phyloP scores from a whole-genome alignment of 2,329 filamentous ascomycete genomes.

The Scedosporium dehoogii region DNA sequence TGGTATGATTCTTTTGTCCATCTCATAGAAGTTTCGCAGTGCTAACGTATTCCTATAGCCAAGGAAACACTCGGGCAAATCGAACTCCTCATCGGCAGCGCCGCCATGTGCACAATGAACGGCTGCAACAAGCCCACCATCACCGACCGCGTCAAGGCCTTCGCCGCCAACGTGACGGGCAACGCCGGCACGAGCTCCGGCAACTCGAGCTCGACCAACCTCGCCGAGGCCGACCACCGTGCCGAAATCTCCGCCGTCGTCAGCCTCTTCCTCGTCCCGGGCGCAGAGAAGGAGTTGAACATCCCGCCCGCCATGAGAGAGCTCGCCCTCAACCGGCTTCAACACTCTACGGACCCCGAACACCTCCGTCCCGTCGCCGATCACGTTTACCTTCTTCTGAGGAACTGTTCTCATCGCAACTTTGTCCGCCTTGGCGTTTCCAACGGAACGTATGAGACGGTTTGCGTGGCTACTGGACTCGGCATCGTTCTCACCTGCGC shows the following conservation, averaged over 20 bases:
- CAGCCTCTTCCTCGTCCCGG: slow-evolving; percentile 28
- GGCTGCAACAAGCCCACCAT: slow-evolving; percentile 9
- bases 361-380: slow-evolving; percentile 32
- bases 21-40: background rate
- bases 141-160: slow-evolving; percentile 14
- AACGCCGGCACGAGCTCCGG: slow-evolving; percentile 6
- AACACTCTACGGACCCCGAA: slow-evolving; percentile 24
- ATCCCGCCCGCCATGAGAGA: slow-evolving; percentile 31
- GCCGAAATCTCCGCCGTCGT: slow-evolving; percentile 29
- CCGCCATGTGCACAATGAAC: slow-evolving; percentile 17
- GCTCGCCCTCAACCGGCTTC: slow-evolving; percentile 24
- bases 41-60: slow-evolving; percentile 12
- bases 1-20: slow-evolving; percentile 15
- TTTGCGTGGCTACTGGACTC: slow-evolving; percentile 33
- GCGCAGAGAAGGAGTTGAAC: slow-evolving; percentile 35
- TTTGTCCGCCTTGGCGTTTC: slow-evolving; percentile 44
- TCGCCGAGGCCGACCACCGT: slow-evolving; percentile 10
- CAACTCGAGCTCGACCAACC: background rate
- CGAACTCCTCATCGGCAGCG: slow-evolving; percentile 20
- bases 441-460: slow-evolving; percentile 39
- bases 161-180: slow-evolving; percentile 11
- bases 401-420: slow-evolving; percentile 37
- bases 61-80: slow-evolving; percentile 23
- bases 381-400: slow-evolving; percentile 34
- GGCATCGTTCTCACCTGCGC: slow-evolving; percentile 28